Base-by-base conservation (phyloP, 179 eudicot species). In the Beta lomatogona region DNA sequence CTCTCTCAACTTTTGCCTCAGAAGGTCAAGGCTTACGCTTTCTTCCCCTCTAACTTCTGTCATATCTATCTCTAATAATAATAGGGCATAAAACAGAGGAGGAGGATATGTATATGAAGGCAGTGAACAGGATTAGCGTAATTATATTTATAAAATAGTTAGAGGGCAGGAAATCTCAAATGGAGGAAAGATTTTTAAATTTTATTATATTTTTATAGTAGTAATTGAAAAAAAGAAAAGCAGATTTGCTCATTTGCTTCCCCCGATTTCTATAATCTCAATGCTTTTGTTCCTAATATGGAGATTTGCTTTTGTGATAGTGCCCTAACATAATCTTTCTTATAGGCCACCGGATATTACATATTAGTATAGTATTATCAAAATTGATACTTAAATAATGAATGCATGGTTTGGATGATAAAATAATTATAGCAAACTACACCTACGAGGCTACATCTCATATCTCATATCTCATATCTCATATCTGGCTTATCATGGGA, bases 1-100 rank as follows among this genome's bases (percentile, higher is more conserved):
- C 1, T 85, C 87, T 64, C 79, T 85, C 79, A 88, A 50, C 53
- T 85, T 85, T 73, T 83, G 81, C 80, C 52, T 86, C n/a, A 88
- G 52, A 58, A 81, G 60, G 2, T 83, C 83, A 8, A 88, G 79
- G 53, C 87, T 85, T 9, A 88, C 90, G 48, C 68, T 80, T 76
- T 82, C 60, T 79, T 80, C 89, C 2, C 63, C 71, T 52, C 57
- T 22, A 75, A 76, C 69, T 53, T 77, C 64, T 16, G 68, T 55
- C 89, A 84, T 87, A 52, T 31, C 22, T 65, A 2, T 73, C 50
- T 36, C 11, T 13, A 18, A 19, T 3, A 12, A 45, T 2, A 22
- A 73, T 18, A 60, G 52, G 4, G 48, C 1, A 22, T n/a, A 25
- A 60, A 71, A 22, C 25, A 73, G 59, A 57, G 59, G n/a, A 66